Evolutionary conservation across 2,329 filamentous ascomycete genomes (phyloP).

Genomic region (Chrysoporthe deuterocubensis): DNA sequence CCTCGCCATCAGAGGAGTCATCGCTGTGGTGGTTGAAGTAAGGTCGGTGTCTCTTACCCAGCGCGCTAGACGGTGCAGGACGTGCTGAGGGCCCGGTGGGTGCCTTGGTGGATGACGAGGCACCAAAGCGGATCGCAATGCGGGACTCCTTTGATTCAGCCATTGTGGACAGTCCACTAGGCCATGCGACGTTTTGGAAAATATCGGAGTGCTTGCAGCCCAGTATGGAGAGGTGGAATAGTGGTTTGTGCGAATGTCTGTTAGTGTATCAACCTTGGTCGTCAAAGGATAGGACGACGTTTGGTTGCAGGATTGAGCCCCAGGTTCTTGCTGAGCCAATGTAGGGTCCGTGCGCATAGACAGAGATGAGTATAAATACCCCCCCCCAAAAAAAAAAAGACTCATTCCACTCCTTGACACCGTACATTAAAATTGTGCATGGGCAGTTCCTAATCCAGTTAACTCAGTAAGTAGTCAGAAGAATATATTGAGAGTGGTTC

Average conservation of each 20-base stretch:
- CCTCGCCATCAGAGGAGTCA: constrained; percentile 40
- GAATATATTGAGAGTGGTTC: no score
- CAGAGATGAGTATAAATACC: no score
- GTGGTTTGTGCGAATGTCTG: background rate
- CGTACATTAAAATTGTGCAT: no score
- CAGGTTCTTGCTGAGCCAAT: background rate
- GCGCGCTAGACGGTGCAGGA: constrained; percentile 44
- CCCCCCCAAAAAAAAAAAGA: no score
- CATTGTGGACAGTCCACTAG: constrained; percentile 37
- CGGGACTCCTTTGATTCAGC: constrained; percentile 43
- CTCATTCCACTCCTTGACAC: no score
- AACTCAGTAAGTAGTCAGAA: no score
- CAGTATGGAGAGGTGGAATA: background rate
- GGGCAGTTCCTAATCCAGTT: no score
- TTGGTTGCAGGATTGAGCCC: background rate
- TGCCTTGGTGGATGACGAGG: constrained; percentile 33
- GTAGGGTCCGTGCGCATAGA: background rate
- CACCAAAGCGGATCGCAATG: constrained; percentile 56
- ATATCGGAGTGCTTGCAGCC: background rate
- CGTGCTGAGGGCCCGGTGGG: constrained; percentile 36
- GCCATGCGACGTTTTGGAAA: background rate
- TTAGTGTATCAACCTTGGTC: background rate
- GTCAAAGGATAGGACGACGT: background rate
- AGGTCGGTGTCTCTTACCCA: constrained; percentile 54
- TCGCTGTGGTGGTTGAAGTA: constrained; percentile 50